Percentiles rank a stretch among this genome's conserved stretches.
These are phyloP conservation scores for Aspergillus olivimuriae DNA, from an alignment of 495 filamentous ascomycete species.

Conservation along the genomic window DNA sequence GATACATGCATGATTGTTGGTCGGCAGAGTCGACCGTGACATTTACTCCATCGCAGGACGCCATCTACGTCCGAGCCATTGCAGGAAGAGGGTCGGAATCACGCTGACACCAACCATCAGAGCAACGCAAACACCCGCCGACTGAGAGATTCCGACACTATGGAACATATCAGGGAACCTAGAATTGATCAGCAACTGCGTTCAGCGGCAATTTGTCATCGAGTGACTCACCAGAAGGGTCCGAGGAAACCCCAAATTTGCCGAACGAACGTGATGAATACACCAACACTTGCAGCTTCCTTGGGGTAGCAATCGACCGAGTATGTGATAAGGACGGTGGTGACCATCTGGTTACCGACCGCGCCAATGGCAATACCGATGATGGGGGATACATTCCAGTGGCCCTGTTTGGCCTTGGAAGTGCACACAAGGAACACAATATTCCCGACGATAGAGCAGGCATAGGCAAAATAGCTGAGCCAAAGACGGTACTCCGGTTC, in stretches of 20 bases:
- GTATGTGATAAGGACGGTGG: slow-evolving; percentile 49
- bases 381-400: slow-evolving; percentile 45
- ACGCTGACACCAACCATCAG: slow-evolving; percentile 40
- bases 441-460: slow-evolving; percentile 41
- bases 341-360: slow-evolving; percentile 50
- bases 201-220: background rate
- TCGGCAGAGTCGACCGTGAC: background rate
- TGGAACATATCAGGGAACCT: slow-evolving; percentile 49
- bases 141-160: slow-evolving; percentile 33
- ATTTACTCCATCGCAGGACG: slow-evolving; percentile 10
- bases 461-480: slow-evolving; percentile 46
- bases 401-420: slow-evolving; percentile 25
- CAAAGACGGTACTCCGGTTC: slow-evolving; percentile 44
- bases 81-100: slow-evolving; percentile 37
- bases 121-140: slow-evolving; percentile 35
- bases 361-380: slow-evolving; percentile 45
- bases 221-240: slow-evolving; percentile 42
- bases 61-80: slow-evolving; percentile 26
- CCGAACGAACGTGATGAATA: slow-evolving; percentile 48
- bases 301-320: slow-evolving; percentile 45
- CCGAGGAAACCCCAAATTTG: slow-evolving; percentile 53
- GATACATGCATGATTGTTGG: too few species aligned
- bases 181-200: slow-evolving; percentile 6
- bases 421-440: slow-evolving; percentile 45
- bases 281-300: slow-evolving; percentile 44